Percentiles rank a stretch among this genome's conserved stretches.
Conservation (phyloP, 345 rosid genomes). For the Leavenworthia alabamica region DNA sequence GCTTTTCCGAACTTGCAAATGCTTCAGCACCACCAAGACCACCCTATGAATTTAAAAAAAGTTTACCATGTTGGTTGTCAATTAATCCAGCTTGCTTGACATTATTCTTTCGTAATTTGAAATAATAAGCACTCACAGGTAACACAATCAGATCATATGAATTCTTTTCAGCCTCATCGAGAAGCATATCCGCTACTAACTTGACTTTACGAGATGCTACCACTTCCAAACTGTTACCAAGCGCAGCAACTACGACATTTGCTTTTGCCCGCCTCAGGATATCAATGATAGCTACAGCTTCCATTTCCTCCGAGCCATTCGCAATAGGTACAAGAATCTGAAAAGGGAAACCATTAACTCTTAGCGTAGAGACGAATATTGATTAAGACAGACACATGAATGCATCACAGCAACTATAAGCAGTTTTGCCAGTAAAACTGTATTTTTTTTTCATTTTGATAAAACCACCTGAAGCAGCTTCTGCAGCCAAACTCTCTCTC, state of each 20-base stretch:
- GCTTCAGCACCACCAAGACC: conserved; percentile 95
- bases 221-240: conserved; percentile 68
- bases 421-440: neutral
- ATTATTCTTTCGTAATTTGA: neutral
- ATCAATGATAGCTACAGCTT: conserved; percentile 74
- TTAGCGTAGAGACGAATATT: neutral
- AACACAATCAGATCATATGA: conserved; percentile 81
- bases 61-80: neutral
- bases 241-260: conserved; percentile 79
- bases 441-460: neutral
- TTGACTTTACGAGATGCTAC: conserved; percentile 79
- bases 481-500: neutral
- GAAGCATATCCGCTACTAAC: conserved; percentile 75
- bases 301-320: conserved; percentile 92
- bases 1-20: conserved; percentile 67
- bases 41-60: conserved; percentile 43
- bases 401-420: neutral
- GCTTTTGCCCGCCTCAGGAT: conserved; percentile 79
- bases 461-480: neutral
- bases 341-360: conserved; percentile 6
- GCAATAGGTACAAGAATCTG: conserved; percentile 94
- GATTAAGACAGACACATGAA: neutral
- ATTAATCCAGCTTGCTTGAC: neutral
- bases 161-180: conserved; percentile 75
- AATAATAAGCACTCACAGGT: conserved; percentile 47